phyloP scores from a whole-genome alignment of 352 stramenopile genomes.

The Pythium brassicae region DNA sequence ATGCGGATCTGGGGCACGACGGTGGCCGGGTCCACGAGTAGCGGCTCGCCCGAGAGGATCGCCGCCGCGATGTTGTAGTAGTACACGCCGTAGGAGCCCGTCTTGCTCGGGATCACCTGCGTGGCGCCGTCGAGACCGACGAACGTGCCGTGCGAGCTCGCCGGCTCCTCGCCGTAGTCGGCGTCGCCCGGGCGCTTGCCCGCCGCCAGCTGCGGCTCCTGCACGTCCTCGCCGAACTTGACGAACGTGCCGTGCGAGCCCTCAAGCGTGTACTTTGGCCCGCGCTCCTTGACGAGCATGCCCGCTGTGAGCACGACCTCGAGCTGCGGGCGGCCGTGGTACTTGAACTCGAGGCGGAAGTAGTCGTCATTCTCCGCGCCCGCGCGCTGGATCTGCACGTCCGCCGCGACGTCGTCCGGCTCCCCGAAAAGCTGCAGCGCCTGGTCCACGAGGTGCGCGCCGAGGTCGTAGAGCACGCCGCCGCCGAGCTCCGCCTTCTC shows the following conservation, averaged over 20 bases:
- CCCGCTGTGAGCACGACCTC: slow-evolving; percentile 61
- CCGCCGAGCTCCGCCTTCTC: slow-evolving; percentile 50
- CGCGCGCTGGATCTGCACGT: slow-evolving; percentile 75
- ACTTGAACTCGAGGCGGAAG: slow-evolving; percentile 70
- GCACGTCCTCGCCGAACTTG: slow-evolving; percentile 65
- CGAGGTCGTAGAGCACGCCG: slow-evolving; percentile 69
- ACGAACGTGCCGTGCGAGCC: slow-evolving; percentile 45
- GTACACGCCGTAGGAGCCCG: slow-evolving; percentile 56
- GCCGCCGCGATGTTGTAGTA: slow-evolving; percentile 70
- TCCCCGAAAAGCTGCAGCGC: slow-evolving; percentile 59
- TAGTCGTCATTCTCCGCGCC: slow-evolving; percentile 65
- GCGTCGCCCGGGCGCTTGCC: slow-evolving; percentile 45
- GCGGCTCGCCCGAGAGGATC: slow-evolving; percentile 36
- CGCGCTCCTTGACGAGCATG: slow-evolving; percentile 56
- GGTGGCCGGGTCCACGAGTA: slow-evolving; percentile 47
- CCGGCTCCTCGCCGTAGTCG: slow-evolving; percentile 47
- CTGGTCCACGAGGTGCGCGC: slow-evolving; percentile 64
- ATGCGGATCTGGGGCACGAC: slow-evolving; percentile 70
- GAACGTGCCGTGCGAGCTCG: slow-evolving; percentile 42
- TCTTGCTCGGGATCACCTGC: slow-evolving; percentile 32
- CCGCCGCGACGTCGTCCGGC: slow-evolving; percentile 37
- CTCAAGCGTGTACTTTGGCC: slow-evolving; percentile 65
- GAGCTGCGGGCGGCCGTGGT: slow-evolving; percentile 31
- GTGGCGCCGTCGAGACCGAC: slow-evolving; percentile 18
- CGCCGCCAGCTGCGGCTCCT: slow-evolving; percentile 55